A percentile compares a stretch with the other conserved stretches of the same genome.
Evolutionary conservation across 1,284 basidiomycete species (phyloP).

Genomic region (Xerocomus amazonicus): DNA sequence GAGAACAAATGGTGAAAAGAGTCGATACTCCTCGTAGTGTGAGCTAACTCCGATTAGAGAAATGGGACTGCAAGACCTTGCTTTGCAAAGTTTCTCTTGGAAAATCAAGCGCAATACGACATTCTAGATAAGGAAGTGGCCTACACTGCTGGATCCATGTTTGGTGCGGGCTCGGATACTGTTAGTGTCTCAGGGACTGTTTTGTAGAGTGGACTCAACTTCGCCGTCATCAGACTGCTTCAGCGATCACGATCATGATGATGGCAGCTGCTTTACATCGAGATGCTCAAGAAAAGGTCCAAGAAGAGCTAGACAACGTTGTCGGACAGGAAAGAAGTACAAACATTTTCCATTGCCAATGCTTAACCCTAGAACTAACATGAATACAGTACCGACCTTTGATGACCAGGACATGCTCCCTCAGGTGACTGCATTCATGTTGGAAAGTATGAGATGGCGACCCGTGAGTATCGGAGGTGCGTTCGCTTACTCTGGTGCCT

Average conservation of each 20-base stretch:
- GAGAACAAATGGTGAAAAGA: slow-evolving; percentile 40
- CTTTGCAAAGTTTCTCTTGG: slow-evolving; percentile 19
- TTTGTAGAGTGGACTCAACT: not conserved
- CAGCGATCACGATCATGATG: slow-evolving; percentile 38
- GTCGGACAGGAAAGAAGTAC: slow-evolving; percentile 37
- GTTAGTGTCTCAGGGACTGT: slow-evolving; percentile 18
- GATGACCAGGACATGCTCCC: slow-evolving; percentile 22
- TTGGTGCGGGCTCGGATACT: slow-evolving; percentile 39
- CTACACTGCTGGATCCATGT: slow-evolving; percentile 40
- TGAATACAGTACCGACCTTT: slow-evolving; percentile 19
- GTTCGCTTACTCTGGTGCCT: not conserved
- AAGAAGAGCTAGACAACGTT: slow-evolving; percentile 41
- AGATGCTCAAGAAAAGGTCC: slow-evolving; percentile 37
- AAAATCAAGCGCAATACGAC: slow-evolving; percentile 16
- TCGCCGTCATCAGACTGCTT: slow-evolving; percentile 9
- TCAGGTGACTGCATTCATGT: slow-evolving; percentile 28
- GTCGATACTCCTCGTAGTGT: no score
- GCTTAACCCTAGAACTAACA: not conserved
- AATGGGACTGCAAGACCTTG: slow-evolving; percentile 13
- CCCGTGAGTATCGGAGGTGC: slow-evolving; percentile 27
- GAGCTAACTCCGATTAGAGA: slow-evolving; percentile 6
- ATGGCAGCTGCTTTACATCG: slow-evolving; percentile 46
- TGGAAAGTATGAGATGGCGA: slow-evolving; percentile 33
- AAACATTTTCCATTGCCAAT: slow-evolving; percentile 1
- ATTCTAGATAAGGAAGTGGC: slow-evolving; percentile 21